Conservation (phyloP, 2,329 filamentous ascomycete species). For the Ramularia collo-cygni region DNA sequence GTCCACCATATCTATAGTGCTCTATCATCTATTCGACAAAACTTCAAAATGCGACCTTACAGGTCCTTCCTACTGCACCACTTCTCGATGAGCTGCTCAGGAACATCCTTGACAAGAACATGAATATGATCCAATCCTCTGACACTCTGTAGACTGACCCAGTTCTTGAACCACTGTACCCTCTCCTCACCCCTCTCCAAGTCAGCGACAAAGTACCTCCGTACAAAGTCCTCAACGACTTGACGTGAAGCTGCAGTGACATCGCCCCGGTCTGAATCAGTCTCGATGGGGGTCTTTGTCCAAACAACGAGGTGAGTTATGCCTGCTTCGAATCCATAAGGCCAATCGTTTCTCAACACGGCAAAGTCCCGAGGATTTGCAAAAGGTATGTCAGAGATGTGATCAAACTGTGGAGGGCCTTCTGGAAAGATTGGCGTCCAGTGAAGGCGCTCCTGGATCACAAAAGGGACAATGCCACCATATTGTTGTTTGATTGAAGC, state of each 20-base stretch:
- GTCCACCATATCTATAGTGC: too few relatives aligned
- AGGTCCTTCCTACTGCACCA: conserved; percentile 26
- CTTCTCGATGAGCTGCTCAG: conserved; percentile 25
- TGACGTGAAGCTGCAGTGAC: conserved; percentile 44
- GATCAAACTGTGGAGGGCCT: conserved; percentile 33
- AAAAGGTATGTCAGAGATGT: conserved; percentile 46
- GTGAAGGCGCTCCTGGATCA: conserved; percentile 48
- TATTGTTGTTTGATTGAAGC: conserved; percentile 47
- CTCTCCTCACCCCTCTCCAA: conserved; percentile 33
- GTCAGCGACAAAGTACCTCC: conserved; percentile 42
- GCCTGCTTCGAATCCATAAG: conserved; percentile 50
- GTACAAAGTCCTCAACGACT: conserved; percentile 45
- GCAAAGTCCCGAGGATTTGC: conserved; percentile 48
- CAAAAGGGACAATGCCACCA: conserved; percentile 50
- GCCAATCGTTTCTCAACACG: conserved; percentile 57
- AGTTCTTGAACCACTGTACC: conserved; percentile 61
- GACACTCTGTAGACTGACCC: conserved; percentile 54
- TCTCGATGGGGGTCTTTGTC: conserved; percentile 46
- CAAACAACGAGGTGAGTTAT: conserved; percentile 54
- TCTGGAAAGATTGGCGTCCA: conserved; percentile 37
- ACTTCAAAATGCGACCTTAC: conserved; percentile 1
- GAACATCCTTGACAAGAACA: conserved; percentile 45
- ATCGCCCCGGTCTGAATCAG: conserved; percentile 41
- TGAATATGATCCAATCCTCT: conserved; percentile 52
- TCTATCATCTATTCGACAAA: too few relatives aligned